Conservation (phyloP, 2,329 filamentous ascomycete genomes). For the Scedosporium apiospermum region DNA sequence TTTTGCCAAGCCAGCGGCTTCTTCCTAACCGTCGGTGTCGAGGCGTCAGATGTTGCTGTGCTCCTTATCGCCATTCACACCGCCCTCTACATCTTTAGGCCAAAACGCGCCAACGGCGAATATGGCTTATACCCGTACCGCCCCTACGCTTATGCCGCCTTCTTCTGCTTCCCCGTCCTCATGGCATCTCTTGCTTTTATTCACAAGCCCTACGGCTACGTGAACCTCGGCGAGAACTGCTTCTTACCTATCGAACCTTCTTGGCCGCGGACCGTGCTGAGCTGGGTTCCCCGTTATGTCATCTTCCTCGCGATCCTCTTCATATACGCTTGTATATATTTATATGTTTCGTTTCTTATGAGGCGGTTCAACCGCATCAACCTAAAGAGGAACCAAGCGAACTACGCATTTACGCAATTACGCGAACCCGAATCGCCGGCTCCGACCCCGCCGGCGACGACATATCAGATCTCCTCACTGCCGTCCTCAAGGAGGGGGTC, state of each 20-base stretch:
- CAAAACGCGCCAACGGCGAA: slow-evolving; percentile 33
- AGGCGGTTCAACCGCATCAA: slow-evolving; percentile 22
- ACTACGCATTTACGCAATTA: neutral
- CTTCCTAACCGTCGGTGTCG: slow-evolving; percentile 55
- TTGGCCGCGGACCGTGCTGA: slow-evolving; percentile 60
- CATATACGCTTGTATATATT: slow-evolving; percentile 61
- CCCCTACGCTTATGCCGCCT: slow-evolving; percentile 46
- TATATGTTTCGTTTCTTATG: slow-evolving; percentile 47
- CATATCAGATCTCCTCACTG: neutral
- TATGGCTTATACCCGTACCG: slow-evolving; percentile 63
- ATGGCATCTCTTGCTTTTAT: slow-evolving; percentile 56
- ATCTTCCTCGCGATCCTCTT: slow-evolving; percentile 55
- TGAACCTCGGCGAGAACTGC: slow-evolving; percentile 58
- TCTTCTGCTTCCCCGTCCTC: slow-evolving; percentile 47
- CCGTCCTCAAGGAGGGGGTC: neutral
- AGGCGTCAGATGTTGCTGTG: slow-evolving; percentile 62
- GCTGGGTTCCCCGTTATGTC: slow-evolving; percentile 66
- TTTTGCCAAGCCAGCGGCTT: slow-evolving; percentile 65
- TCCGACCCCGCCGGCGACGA: neutral
- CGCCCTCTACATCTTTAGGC: slow-evolving; percentile 60
- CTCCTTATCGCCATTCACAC: slow-evolving; percentile 67
- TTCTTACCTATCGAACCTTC: slow-evolving; percentile 55
- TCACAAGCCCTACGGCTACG: slow-evolving; percentile 42
- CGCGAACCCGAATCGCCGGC: neutral
- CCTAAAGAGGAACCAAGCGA: neutral